Percentiles rank a stretch among this genome's conserved stretches.
Evolutionary conservation across 78 protist species (phyloP).

Genomic region (Speleostelium caveatum): DNA sequence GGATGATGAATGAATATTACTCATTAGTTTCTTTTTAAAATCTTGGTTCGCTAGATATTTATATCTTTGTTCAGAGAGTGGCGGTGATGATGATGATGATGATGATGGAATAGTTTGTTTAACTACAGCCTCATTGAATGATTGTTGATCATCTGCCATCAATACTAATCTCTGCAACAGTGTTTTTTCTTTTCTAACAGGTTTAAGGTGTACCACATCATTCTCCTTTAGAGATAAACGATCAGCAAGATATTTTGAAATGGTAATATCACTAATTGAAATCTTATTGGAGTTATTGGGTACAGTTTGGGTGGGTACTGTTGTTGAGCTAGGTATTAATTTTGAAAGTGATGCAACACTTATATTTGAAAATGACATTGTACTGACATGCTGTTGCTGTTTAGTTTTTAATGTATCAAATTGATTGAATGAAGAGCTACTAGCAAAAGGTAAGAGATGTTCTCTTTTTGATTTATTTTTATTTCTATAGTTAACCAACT

Average conservation of each 20-base stretch:
- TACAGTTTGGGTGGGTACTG: neutral
- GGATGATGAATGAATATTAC: neutral
- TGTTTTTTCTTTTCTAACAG: slow-evolving; percentile 11
- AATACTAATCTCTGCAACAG: slow-evolving; percentile 40
- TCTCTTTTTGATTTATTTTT: too few species aligned
- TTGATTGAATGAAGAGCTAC: too few species aligned
- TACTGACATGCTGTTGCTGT: neutral
- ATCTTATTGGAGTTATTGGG: neutral
- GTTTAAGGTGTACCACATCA: slow-evolving; percentile 7
- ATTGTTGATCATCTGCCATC: slow-evolving; percentile 31
- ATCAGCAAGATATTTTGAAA: neutral
- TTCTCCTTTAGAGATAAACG: neutral
- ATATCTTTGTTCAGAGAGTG: neutral
- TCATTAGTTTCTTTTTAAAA: slow-evolving; percentile 12
- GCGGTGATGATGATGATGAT: neutral
- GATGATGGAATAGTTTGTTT: neutral
- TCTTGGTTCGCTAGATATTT: slow-evolving; percentile 44
- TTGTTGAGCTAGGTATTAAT: neutral
- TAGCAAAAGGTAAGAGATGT: too few species aligned
- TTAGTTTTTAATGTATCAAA: neutral
- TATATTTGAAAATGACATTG: too few species aligned
- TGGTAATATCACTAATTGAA: neutral
- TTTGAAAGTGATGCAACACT: neutral
- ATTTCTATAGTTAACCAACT: neutral
- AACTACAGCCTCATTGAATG: slow-evolving; percentile 28